Percentiles rank a stretch among this genome's conserved stretches.
Evolutionary conservation across 2,329 filamentous ascomycete genomes (phyloP).

Genomic region (Beauveria brongniartii): DNA sequence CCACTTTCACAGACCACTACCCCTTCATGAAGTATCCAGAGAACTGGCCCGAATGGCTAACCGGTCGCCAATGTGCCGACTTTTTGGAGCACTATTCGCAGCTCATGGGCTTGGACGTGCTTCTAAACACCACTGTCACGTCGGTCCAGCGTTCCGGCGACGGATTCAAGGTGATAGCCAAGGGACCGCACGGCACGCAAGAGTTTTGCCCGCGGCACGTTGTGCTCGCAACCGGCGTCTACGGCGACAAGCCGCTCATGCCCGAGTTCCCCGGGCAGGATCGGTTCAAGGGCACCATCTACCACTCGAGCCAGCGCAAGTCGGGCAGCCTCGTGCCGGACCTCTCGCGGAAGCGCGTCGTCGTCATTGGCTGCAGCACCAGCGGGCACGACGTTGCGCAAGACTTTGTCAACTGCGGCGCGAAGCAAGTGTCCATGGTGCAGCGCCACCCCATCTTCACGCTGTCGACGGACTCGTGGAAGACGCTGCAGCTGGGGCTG

Average conservation of each 20-base stretch:
- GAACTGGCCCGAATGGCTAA: conserved; percentile 9
- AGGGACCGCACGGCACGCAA: conserved; percentile 19
- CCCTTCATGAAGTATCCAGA: conserved; percentile 7
- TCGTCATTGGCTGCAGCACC: conserved; percentile 42
- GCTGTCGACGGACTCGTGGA: conserved; percentile 32
- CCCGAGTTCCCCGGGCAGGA: conserved; percentile 32
- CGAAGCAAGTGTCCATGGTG: conserved; percentile 40
- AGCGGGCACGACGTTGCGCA: conserved; percentile 43
- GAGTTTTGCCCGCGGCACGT: conserved; percentile 31
- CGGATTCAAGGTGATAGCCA: conserved; percentile 21
- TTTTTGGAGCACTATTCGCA: conserved; percentile 6
- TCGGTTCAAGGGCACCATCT: conserved; percentile 32
- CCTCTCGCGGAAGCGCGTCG: conserved; percentile 30
- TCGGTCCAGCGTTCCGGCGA: conserved; percentile 25
- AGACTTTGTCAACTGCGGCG: conserved; percentile 40
- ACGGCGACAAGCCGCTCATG: conserved; percentile 27
- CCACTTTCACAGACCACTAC: conserved; percentile 10
- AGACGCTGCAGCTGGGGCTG: conserved; percentile 34
- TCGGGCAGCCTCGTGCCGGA: conserved; percentile 16
- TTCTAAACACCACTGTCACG: conserved; percentile 24
- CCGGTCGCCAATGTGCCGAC: conserved; percentile 4
- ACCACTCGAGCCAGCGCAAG: conserved; percentile 35
- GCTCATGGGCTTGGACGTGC: conserved; percentile 5
- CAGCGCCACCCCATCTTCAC: conserved; percentile 45
- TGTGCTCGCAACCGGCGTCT: conserved; percentile 39